These are phyloP conservation scores for Stereocaulon alpinum DNA, from an alignment of 495 filamentous ascomycete genomes.

Conservation along the genomic window DNA sequence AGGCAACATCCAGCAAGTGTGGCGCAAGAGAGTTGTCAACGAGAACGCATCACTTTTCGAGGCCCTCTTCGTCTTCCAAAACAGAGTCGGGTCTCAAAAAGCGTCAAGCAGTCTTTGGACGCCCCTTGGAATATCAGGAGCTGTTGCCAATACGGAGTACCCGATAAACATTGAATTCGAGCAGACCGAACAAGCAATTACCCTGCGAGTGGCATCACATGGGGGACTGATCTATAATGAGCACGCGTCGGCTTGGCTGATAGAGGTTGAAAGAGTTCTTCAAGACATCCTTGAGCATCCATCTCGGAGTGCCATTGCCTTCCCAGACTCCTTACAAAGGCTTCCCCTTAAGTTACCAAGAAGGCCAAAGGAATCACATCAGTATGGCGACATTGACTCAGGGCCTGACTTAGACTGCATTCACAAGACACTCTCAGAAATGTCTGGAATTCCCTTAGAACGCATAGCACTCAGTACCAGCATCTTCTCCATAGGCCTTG, in stretches of 20 bases:
- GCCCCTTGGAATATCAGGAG: slow-evolving; percentile 33
- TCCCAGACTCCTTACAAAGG: slow-evolving; percentile 21
- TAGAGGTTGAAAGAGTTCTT: slow-evolving; percentile 23
- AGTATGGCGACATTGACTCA: not conserved
- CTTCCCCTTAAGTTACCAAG: slow-evolving; percentile 19
- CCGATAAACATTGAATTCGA: slow-evolving; percentile 65
- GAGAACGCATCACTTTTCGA: slow-evolving; percentile 59
- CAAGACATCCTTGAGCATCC: slow-evolving; percentile 28
- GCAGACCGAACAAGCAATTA: slow-evolving; percentile 30
- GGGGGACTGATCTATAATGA: not conserved
- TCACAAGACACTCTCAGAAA: slow-evolving; percentile 49
- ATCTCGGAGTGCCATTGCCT: slow-evolving; percentile 21
- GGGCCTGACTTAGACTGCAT: slow-evolving; percentile 38
- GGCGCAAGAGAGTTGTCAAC: slow-evolving; percentile 15
- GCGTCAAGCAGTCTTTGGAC: slow-evolving; percentile 41
- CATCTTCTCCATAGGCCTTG: slow-evolving; percentile 78
- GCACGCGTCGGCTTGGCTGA: slow-evolving; percentile 13
- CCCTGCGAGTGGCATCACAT: slow-evolving; percentile 5
- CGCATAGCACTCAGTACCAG: slow-evolving; percentile 53
- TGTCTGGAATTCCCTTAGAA: slow-evolving; percentile 49
- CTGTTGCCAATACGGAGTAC: slow-evolving; percentile 51
- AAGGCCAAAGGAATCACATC: not conserved
- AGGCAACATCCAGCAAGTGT: slow-evolving; percentile 20
- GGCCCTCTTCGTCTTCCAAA: slow-evolving; percentile 76
- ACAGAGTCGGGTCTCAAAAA: slow-evolving; percentile 25